These are phyloP conservation scores for Saccharomycopsis hybrid DNA, from an alignment of 1,139 yeast genomes.

Conservation along the genomic window DNA sequence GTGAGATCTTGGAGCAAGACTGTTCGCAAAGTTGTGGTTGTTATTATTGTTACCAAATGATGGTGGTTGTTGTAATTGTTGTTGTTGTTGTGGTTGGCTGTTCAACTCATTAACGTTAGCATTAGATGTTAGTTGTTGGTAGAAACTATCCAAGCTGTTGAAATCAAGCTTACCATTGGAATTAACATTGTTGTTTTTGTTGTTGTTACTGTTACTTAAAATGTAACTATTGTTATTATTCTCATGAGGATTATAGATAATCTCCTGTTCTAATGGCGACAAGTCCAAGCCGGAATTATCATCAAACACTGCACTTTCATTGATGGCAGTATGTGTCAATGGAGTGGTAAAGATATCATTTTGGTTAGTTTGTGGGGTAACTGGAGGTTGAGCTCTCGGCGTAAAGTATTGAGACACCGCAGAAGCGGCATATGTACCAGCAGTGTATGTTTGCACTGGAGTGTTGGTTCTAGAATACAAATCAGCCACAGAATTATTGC, in stretches of 20 bases:
- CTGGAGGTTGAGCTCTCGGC: slow-evolving; percentile 4
- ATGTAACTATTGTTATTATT: slow-evolving; percentile 5
- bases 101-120: neutral
- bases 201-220: slow-evolving; percentile 6
- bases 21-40: too few relatives aligned
- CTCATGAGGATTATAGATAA: neutral
- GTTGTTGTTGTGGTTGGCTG: too few relatives aligned
- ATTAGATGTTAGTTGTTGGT: slow-evolving; percentile 2
- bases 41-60: neutral
- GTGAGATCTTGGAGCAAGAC: slow-evolving; percentile 17
- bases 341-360: slow-evolving; percentile 19
- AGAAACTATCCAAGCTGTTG: slow-evolving; percentile 12
- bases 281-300: slow-evolving; percentile 15
- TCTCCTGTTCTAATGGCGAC: slow-evolving; percentile 19
- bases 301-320: slow-evolving; percentile 1
- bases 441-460: slow-evolving; percentile 1
- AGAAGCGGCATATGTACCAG: slow-evolving; percentile 3
- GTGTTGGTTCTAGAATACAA: slow-evolving; percentile 10
- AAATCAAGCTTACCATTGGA: slow-evolving; percentile 6
- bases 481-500: slow-evolving; percentile 5
- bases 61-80: too few relatives aligned
- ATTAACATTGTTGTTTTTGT: slow-evolving; percentile 2
- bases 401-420: slow-evolving; percentile 8
- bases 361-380: slow-evolving; percentile 17
- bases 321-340: slow-evolving; percentile 11